phyloP scores from a whole-genome alignment of 129 eudicot species.

The Mikania micrantha region DNA sequence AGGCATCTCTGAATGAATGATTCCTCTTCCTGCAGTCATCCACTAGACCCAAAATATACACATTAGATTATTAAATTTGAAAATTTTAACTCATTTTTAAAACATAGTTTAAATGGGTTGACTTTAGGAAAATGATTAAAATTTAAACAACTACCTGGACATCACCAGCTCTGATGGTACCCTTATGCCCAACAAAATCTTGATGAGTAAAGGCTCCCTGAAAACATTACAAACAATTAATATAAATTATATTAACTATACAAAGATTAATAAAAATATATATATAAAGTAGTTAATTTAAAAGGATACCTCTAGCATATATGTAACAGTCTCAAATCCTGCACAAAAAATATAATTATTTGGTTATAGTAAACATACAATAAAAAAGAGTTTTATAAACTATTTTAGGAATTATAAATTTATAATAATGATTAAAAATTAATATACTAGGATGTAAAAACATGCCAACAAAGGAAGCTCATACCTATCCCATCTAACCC shows the following conservation, averaged over 20 bases:
- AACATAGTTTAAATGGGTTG: not conserved
- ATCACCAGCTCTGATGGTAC: conserved; percentile 77
- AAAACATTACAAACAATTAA: not conserved
- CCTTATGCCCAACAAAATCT: conserved; percentile 92
- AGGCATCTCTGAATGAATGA: conserved; percentile 97
- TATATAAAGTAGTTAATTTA: not conserved
- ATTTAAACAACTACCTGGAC: conserved; percentile 47
- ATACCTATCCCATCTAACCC: no score
- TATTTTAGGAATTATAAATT: not conserved
- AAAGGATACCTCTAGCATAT: conserved; percentile 67
- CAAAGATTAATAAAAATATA: not conserved
- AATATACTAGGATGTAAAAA: not conserved
- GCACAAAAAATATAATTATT: not conserved
- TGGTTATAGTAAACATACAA: not conserved
- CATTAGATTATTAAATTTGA: not conserved
- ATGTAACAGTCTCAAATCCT: conserved; percentile 96
- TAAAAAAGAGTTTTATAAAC: not conserved
- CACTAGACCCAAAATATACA: conserved; percentile 45
- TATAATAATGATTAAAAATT: not conserved
- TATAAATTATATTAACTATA: not conserved
- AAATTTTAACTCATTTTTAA: not conserved
- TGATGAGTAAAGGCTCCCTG: conserved; percentile 88
- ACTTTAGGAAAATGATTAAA: not conserved
- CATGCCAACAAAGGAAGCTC: not conserved
- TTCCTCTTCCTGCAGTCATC: conserved; percentile 99